These are phyloP conservation scores for Gnetum montanum DNA, from an alignment of 75 land plant species.

Conservation along the genomic window DNA sequence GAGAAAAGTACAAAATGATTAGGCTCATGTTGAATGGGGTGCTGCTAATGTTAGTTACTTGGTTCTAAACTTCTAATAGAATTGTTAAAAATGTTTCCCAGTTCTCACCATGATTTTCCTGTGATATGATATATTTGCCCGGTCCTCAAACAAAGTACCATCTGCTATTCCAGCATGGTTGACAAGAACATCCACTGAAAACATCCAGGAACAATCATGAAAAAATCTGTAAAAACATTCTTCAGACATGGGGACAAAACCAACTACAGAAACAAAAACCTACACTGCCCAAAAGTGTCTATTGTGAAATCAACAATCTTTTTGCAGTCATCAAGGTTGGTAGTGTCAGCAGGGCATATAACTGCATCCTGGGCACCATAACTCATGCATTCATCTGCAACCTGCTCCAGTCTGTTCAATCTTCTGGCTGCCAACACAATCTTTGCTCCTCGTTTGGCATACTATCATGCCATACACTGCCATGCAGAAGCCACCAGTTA, in stretches of 20 bases:
- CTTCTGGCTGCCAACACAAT: conserved; percentile 25
- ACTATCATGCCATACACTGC: conserved; percentile 27
- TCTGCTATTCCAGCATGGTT: conserved; percentile 30
- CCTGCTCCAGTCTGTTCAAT: conserved; percentile 14
- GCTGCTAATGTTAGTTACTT: no score
- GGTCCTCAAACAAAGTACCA: conserved; percentile 23
- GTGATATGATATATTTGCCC: neutral
- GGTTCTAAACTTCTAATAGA: no score
- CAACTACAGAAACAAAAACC: no score
- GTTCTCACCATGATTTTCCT: conserved; percentile 18
- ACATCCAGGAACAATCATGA: no score
- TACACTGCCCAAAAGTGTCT: conserved; percentile 20
- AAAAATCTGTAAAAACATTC: neutral
- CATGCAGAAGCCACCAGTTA: neutral
- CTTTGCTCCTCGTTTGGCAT: conserved; percentile 26
- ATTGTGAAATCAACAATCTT: conserved; percentile 21
- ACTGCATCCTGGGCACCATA: conserved; percentile 20
- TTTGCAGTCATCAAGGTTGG: conserved; percentile 11
- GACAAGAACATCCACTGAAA: conserved; percentile 27
- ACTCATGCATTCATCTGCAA: conserved; percentile 14
- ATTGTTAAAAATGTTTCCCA: no score
- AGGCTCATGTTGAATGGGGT: no score
- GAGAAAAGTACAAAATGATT: no score
- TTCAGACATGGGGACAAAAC: neutral
- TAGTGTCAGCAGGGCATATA: conserved; percentile 14